Percentiles rank a stretch among this genome's conserved stretches.
These are phyloP conservation scores for Dryadomyces quercus-mongolicae DNA, from an alignment of 2,329 filamentous ascomycete genomes.

Conservation along the genomic window DNA sequence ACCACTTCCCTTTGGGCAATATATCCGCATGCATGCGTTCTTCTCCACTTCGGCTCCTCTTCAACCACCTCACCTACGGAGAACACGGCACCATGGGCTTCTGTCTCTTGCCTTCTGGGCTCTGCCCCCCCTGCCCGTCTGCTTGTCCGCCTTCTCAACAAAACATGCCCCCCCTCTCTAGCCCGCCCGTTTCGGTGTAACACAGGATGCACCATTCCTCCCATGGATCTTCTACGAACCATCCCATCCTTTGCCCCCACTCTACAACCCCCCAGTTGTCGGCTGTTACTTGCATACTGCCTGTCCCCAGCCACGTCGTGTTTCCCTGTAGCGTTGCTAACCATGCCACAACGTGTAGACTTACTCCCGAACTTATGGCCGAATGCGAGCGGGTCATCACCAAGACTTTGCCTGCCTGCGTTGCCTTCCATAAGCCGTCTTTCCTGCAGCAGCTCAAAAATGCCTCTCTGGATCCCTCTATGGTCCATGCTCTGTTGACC, in stretches of 20 bases:
- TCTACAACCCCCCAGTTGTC: background rate
- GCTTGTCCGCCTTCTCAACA: background rate
- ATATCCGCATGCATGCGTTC: background rate
- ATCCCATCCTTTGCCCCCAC: background rate
- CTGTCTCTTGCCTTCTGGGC: background rate
- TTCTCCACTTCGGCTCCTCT: background rate
- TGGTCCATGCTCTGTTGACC: slow-evolving; percentile 46
- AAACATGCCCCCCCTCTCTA: background rate
- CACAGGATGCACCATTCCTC: background rate
- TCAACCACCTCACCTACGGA: too few species aligned
- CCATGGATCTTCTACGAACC: background rate
- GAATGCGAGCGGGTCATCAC: slow-evolving; percentile 50
- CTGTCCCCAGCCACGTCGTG: background rate
- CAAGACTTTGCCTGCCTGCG: slow-evolving; percentile 48
- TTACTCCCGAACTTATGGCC: slow-evolving; percentile 44
- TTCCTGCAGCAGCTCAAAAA: slow-evolving; percentile 50
- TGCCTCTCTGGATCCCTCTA: slow-evolving; percentile 39
- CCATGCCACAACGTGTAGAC: slow-evolving; percentile 17
- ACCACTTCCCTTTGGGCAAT: background rate
- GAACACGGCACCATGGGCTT: background rate
- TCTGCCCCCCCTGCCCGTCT: background rate
- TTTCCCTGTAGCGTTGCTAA: slow-evolving; percentile 1
- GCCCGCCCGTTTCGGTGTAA: background rate
- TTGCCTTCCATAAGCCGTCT: slow-evolving; percentile 51
- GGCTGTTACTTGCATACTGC: background rate